These are phyloP conservation scores for Stereocaulon alpinum DNA, from an alignment of 495 filamentous ascomycete species.

Conservation along the genomic window DNA sequence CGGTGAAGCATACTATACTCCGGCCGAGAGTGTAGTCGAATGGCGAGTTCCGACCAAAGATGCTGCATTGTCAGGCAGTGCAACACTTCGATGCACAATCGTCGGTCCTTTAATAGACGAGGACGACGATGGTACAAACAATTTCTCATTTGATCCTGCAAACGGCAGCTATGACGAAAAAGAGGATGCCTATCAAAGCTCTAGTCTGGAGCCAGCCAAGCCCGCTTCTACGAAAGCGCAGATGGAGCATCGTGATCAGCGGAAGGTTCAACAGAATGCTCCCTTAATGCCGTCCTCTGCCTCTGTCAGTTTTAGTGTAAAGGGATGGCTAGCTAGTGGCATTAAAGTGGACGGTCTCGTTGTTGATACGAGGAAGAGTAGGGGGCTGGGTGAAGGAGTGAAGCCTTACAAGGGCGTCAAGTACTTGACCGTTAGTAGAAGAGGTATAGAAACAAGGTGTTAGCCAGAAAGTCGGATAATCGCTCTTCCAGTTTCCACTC, in stretches of 20 bases:
- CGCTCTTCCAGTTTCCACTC: no score
- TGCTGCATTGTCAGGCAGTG: constrained; percentile 48
- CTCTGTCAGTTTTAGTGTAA: constrained; percentile 78
- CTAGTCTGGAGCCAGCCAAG: constrained; percentile 12
- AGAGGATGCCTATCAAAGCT: constrained; percentile 19
- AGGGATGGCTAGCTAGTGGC: constrained; percentile 91
- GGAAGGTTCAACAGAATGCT: constrained; percentile 57
- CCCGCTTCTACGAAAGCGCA: constrained; percentile 14
- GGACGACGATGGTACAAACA: constrained; percentile 41
- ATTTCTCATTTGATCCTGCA: constrained; percentile 39
- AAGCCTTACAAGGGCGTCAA: constrained; percentile 98
- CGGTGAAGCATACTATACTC: constrained; percentile 73
- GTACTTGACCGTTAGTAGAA: constrained; percentile 81
- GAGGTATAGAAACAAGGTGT: constrained; percentile 73
- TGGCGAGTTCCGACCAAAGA: constrained; percentile 75
- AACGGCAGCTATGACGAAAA: constrained; percentile 44
- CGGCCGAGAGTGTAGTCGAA: constrained; percentile 60
- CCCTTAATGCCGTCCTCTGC: constrained; percentile 86
- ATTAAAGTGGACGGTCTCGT: constrained; percentile 84
- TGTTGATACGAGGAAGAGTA: constrained; percentile 75
- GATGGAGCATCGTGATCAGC: constrained; percentile 35
- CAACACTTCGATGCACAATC: constrained; percentile 72
- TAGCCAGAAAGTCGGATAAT: constrained; percentile 18
- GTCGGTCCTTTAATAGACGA: constrained; percentile 54
- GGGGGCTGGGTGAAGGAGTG: constrained; percentile 74